These are phyloP conservation scores for Asterella californica DNA, from an alignment of 225 moss, liverwort and hornwort species.

Conservation along the genomic window DNA sequence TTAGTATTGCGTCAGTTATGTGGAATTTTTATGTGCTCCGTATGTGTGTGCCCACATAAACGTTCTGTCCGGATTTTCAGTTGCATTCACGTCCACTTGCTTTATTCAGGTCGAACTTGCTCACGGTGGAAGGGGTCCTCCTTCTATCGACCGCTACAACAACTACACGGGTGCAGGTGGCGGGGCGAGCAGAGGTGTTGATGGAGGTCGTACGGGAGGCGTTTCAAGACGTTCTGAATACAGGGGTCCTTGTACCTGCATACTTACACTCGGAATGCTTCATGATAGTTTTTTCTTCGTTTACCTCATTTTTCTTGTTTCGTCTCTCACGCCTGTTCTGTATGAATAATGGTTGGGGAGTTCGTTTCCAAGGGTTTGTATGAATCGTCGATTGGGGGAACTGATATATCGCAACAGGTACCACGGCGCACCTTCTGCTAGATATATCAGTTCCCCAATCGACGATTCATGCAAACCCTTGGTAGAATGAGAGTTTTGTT, in stretches of 20 bases:
- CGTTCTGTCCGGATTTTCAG: too few relatives aligned
- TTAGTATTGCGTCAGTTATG: too few relatives aligned
- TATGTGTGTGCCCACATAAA: too few relatives aligned
- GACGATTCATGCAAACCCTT: too few relatives aligned
- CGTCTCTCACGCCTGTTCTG: neutral
- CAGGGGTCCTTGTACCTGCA: slow-evolving; percentile 22
- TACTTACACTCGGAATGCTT: neutral
- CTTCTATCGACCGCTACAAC: slow-evolving; percentile 39
- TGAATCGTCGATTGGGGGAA: neutral
- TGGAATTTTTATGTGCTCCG: too few relatives aligned
- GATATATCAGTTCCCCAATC: neutral
- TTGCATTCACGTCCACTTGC: neutral
- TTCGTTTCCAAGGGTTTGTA: neutral
- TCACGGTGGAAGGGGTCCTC: slow-evolving; percentile 42
- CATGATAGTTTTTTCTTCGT: neutral
- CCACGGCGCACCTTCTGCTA: neutral
- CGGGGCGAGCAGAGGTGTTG: slow-evolving; percentile 29
- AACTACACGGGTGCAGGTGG: slow-evolving; percentile 28
- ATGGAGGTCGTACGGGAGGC: slow-evolving; percentile 42
- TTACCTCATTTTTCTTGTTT: neutral
- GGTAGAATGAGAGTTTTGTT: too few relatives aligned
- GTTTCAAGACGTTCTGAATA: slow-evolving; percentile 50
- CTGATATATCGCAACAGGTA: neutral
- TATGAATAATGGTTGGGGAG: neutral
- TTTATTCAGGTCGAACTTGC: slow-evolving; percentile 45